phyloP scores from a whole-genome alignment of 805 yeast genomes.

The Candida broadrunensis region DNA sequence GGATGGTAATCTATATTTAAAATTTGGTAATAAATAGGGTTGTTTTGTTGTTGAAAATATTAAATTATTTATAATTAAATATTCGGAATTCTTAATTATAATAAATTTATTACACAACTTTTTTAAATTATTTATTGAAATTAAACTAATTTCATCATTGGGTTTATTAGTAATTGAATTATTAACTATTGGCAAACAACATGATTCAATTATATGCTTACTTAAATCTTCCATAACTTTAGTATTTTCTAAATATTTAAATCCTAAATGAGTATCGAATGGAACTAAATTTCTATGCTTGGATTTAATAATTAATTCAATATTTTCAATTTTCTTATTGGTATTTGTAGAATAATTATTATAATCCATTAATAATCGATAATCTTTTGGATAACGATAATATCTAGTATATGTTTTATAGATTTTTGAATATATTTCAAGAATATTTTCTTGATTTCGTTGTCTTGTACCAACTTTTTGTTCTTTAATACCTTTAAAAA shows the following conservation, averaged over 20 bases:
- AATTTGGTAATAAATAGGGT: constrained; percentile 5
- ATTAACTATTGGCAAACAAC: not conserved
- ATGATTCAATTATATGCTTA: not conserved
- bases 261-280: constrained; percentile 6
- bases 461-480: too few relatives aligned
- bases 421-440: too few relatives aligned
- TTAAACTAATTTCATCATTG: too few relatives aligned
- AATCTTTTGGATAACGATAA: too few relatives aligned
- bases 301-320: constrained; percentile 1
- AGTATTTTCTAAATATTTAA: constrained; percentile 6
- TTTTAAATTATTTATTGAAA: too few relatives aligned
- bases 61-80: constrained; percentile 1
- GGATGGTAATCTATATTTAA: constrained; percentile 3
- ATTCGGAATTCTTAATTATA: constrained; percentile 1
- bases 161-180: too few relatives aligned
- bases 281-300: constrained; percentile 3
- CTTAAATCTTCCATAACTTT: not conserved
- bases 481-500: constrained; percentile 3
- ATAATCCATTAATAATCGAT: not conserved
- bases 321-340: too few relatives aligned
- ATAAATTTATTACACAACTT: too few relatives aligned
- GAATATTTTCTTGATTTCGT: too few relatives aligned
- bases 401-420: too few relatives aligned
- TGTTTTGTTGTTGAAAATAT: constrained; percentile 3
- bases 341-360: too few relatives aligned